These are phyloP conservation scores for Botryosphaeria dothidea DNA, from an alignment of 2,329 filamentous ascomycete genomes.

Conservation along the genomic window DNA sequence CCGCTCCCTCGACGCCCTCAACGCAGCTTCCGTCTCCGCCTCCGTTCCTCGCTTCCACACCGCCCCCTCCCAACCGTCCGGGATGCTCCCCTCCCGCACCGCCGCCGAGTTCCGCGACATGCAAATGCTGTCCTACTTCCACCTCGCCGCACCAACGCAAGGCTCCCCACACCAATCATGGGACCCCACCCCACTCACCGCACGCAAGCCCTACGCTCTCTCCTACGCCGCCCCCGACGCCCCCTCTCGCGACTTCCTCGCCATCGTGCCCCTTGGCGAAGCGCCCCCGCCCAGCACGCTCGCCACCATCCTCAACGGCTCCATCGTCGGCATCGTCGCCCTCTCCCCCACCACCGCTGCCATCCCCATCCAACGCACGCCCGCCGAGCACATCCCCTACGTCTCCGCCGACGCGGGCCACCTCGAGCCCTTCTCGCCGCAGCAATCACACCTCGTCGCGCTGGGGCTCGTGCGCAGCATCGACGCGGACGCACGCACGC, in stretches of 20 bases:
- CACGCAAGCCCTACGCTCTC: conserved; percentile 62
- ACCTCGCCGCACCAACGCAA: conserved; percentile 42
- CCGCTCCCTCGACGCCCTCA: conserved; percentile 58
- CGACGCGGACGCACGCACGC: conserved; percentile 52
- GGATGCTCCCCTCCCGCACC: conserved; percentile 51
- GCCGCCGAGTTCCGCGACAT: conserved; percentile 68
- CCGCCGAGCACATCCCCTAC: conserved; percentile 60
- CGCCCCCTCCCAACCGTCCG: conserved; percentile 56
- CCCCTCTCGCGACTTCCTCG: conserved; percentile 56
- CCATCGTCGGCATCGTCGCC: conserved; percentile 64
- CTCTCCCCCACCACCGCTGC: conserved; percentile 45
- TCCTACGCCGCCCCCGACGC: conserved; percentile 54
- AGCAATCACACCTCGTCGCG: conserved; percentile 60
- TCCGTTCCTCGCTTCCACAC: conserved; percentile 43
- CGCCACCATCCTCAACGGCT: conserved; percentile 67
- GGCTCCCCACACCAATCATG: conserved; percentile 42
- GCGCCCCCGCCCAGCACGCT: conserved; percentile 61
- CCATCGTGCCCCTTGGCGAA: conserved; percentile 68
- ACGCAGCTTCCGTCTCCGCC: conserved; percentile 37
- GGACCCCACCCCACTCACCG: conserved; percentile 58
- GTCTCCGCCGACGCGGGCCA: conserved; percentile 56
- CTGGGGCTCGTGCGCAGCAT: conserved; percentile 71
- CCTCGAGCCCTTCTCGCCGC: conserved; percentile 56
- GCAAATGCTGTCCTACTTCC: conserved; percentile 81
- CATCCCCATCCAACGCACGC: conserved; percentile 25